Base-by-base conservation (phyloP, 2,329 filamentous ascomycete genomes). In the Periconia sp. region DNA sequence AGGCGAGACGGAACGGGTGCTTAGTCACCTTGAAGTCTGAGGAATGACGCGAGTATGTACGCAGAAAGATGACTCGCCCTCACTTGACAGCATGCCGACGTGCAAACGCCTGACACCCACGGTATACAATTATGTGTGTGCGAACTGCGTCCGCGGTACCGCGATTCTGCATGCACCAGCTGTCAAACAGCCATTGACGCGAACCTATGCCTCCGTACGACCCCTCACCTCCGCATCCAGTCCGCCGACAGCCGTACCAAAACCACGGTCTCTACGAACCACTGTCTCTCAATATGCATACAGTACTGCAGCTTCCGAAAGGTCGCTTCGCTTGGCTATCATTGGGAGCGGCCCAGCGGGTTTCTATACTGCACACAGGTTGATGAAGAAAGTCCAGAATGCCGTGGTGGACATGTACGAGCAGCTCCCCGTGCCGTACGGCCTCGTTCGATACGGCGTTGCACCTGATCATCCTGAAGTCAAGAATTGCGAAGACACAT, bases 401-500 rank as follows among this genome's bases (percentile, higher is more conserved):
- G 86, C 88, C 0, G 82, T 84, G 47, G 83, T 99, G 19, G 93
- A 97, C 74, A 97, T 99, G 93, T 99, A 96, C 70, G 94, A 99
- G 76, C 86, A 91, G 27, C 77, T 97, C 40, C 94, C 94, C 0
- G 92, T 96, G 3, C 94, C 94, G 0, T 99, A 91, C 70, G 94
- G 94, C 1, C 82, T 99, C 51, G 92, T 96, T 47, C 83, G 94
- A 51, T 96, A 94, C 69, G 94, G 94, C 9, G 94, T 99, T 54
- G 95, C 94, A n/a, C 94, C 94, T 6, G 94, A 99, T 72, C 94
- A 99, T 75, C 93, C 94, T 0, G 93, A 99, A 77, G 94, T 99
- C 62, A 99, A 99, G 91, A 97, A 97, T 70, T 97, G 93, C 71
- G 88, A 96, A 78, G 91, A 94, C 14, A 96, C 91, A 65, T 97